phyloP scores from a whole-genome alignment of 768 basidiomycete species.

The Cyclocybe cylindracea region DNA sequence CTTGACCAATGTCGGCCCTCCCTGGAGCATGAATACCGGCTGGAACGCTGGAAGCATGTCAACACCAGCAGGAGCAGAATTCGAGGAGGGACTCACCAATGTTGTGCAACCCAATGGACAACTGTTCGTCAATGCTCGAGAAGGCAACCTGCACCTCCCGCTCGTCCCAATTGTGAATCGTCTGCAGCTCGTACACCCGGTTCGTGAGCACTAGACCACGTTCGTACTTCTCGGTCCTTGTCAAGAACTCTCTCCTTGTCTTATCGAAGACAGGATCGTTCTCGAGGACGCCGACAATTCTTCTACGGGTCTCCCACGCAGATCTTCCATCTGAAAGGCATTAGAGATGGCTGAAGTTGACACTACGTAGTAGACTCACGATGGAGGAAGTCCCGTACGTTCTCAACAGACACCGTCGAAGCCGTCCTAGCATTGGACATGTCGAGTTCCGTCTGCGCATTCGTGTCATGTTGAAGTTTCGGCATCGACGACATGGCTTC shows the following conservation, averaged over 20 bases:
- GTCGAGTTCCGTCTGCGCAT: slow-evolving; percentile 50
- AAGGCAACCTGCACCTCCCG: slow-evolving; percentile 50
- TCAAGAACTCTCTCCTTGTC: slow-evolving; percentile 54
- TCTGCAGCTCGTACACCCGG: slow-evolving; percentile 59
- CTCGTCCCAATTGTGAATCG: slow-evolving; percentile 52
- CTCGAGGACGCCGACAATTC: slow-evolving; percentile 46
- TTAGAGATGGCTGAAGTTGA: background rate
- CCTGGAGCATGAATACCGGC: slow-evolving; percentile 68
- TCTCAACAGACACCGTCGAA: slow-evolving; percentile 42
- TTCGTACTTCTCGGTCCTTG: slow-evolving; percentile 56
- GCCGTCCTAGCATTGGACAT: slow-evolving; percentile 49
- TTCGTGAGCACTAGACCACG: slow-evolving; percentile 56
- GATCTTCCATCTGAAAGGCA: slow-evolving; percentile 42
- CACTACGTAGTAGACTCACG: slow-evolving; percentile 32
- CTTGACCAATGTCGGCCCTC: slow-evolving; percentile 49
- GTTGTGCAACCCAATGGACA: slow-evolving; percentile 45
- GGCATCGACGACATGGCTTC: background rate
- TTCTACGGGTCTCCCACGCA: slow-evolving; percentile 50
- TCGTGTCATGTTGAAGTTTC: slow-evolving; percentile 30
- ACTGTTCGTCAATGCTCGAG: slow-evolving; percentile 48
- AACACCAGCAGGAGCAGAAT: slow-evolving; percentile 1
- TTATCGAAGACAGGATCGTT: slow-evolving; percentile 65
- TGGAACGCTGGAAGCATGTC: slow-evolving; percentile 50
- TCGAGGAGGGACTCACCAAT: slow-evolving; percentile 30
- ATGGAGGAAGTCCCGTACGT: slow-evolving; percentile 51